Percentiles rank a stretch among this genome's conserved stretches.
phyloP scores from a whole-genome alignment of 306 rosid genomes.

The Prunus padus region DNA sequence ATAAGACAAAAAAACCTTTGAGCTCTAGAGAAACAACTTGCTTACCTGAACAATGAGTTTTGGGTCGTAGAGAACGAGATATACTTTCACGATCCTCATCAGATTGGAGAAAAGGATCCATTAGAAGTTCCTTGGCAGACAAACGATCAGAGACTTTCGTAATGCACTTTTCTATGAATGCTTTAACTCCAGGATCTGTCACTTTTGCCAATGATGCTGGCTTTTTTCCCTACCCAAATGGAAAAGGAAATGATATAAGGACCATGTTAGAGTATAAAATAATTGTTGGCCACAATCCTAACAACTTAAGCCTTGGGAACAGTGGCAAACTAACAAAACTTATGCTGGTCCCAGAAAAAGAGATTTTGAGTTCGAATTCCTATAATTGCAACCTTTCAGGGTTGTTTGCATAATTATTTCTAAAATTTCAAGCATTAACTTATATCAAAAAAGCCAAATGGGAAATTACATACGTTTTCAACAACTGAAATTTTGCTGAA shows the following conservation, averaged over 20 bases:
- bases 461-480: neutral
- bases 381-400: neutral
- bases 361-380: neutral
- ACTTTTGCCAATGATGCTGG: conserved; percentile 91
- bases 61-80: conserved; percentile 39
- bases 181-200: conserved; percentile 55
- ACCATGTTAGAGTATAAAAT: neutral
- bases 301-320: neutral
- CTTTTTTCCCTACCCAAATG: conserved; percentile 67
- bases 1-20: conserved; percentile 10
- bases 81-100: conserved; percentile 52
- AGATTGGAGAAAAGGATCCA: conserved; percentile 78
- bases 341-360: neutral
- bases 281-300: neutral
- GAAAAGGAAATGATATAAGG: conserved; percentile 12
- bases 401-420: neutral
- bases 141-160: conserved; percentile 72
- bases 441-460: neutral
- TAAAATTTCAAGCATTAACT: neutral
- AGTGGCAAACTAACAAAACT: neutral
- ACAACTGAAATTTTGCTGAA: neutral
- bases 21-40: conserved; percentile 13
- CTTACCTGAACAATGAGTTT: conserved; percentile 42
- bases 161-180: conserved; percentile 85
- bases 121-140: conserved; percentile 79